phyloP scores from a whole-genome alignment of 371 early-diverging fungal genomes.

The Rhizopus sp. region DNA sequence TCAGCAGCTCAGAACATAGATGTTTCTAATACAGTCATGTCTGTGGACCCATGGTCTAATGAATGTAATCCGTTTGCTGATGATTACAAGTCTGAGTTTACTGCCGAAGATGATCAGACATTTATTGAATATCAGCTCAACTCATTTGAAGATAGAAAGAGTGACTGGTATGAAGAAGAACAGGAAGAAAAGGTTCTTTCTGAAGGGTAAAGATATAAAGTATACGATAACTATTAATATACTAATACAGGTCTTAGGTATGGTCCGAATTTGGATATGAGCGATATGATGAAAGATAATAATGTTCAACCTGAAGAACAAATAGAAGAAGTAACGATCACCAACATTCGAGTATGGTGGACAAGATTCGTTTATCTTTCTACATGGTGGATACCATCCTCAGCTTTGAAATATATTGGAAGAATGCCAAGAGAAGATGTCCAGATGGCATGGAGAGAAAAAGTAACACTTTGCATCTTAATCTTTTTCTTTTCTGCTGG shows the following conservation, averaged over 20 bases:
- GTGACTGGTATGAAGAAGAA: slow-evolving; percentile 38
- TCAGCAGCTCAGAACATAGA: slow-evolving; percentile 16
- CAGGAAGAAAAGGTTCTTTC: slow-evolving; percentile 3
- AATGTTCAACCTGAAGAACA: slow-evolving; percentile 34
- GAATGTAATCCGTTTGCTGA: slow-evolving; percentile 38
- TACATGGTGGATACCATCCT: slow-evolving; percentile 82
- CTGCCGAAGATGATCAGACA: slow-evolving; percentile 40
- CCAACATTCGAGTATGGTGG: slow-evolving; percentile 69
- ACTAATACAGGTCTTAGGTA: slow-evolving; percentile 16
- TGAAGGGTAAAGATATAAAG: slow-evolving; percentile 24
- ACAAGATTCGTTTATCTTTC: slow-evolving; percentile 65
- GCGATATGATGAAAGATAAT: slow-evolving; percentile 48
- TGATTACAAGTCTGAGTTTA: slow-evolving; percentile 32
- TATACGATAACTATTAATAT: not conserved
- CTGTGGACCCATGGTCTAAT: slow-evolving; percentile 23
- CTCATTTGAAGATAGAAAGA: slow-evolving; percentile 24
- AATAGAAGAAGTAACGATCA: slow-evolving; percentile 56
- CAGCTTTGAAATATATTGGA: slow-evolving; percentile 55
- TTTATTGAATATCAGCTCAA: slow-evolving; percentile 26
- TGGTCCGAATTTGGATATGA: slow-evolving; percentile 49
- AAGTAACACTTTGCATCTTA: slow-evolving; percentile 78
- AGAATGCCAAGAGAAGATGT: slow-evolving; percentile 86
- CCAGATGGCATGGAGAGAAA: slow-evolving; percentile 94
- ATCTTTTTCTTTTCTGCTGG: slow-evolving; percentile 58
- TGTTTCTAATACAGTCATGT: slow-evolving; percentile 12